Base-by-base conservation (phyloP, 2,329 filamentous ascomycete genomes). In the Xylaria hypoxylon region DNA sequence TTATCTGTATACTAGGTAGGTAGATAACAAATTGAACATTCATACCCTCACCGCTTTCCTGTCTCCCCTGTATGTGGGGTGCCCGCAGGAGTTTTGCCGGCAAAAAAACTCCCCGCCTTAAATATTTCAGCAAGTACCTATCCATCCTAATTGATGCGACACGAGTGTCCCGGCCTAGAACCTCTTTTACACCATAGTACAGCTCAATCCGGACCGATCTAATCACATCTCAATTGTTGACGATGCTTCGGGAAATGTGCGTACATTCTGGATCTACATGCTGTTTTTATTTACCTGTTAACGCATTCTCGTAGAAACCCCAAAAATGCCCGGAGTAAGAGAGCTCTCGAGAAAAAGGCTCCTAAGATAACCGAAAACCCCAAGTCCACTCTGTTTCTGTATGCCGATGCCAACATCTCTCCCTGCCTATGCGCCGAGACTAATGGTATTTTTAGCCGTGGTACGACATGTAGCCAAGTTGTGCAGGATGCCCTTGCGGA, bases 311-410 rank as follows among this genome's bases (percentile, higher is more conserved):
- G 6, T 1, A 88, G 86, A 78, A 88, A 88, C 80, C 86, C 87
- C 71, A 84, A 85, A 70, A 89, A 87, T 81, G 94, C 95, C 74
- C 94, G 96, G 84, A 96, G 94, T 65, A 97, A 97, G 86, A 91
- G 96, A 74, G 94, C 93, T 71, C 90, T 98, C 77, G 96, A 97
- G 79, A 95, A 96, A 82, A 92, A 92, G 76, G 94, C 93, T 76
- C 93, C 96, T 64, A 97, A 97, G 80, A 84, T 89, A 72, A 83
- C 92, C 80, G 96, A 99, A 83, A 96, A 96, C 80, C 89, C 94
- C 68, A 97, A 97, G 82, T 92, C 87, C 35, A 92, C 92, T 67
- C 90, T 99, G 72, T 92, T 99, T 79, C 89, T 99, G 70, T 76
- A 68, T n/a, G 72, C 59, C 19, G n/a, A 19, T 44, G 31, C 11